Evolutionary conservation across 1,284 basidiomycete genomes (phyloP).

Genomic region (Boletus mariae): DNA sequence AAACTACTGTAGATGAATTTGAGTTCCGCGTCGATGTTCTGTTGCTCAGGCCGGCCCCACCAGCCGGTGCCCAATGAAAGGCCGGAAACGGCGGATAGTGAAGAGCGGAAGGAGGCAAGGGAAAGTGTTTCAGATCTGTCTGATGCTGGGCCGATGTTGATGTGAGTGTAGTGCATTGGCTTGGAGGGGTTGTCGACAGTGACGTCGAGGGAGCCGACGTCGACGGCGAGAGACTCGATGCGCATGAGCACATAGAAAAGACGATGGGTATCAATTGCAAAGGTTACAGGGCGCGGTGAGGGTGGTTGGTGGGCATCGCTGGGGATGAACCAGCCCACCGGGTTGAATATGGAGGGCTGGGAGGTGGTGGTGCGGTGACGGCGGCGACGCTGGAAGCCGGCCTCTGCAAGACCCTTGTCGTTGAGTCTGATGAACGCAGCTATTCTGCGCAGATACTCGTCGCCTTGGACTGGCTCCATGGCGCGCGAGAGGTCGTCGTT

Average conservation of each 20-base stretch:
- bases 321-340: slow-evolving; percentile 59
- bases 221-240: slow-evolving; percentile 73
- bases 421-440: slow-evolving; percentile 67
- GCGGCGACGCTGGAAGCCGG: slow-evolving; percentile 51
- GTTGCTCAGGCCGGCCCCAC: slow-evolving; percentile 61
- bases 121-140: slow-evolving; percentile 77
- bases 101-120: slow-evolving; percentile 74
- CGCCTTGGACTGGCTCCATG: slow-evolving; percentile 66
- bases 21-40: slow-evolving; percentile 66
- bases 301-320: slow-evolving; percentile 27
- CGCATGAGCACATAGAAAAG: slow-evolving; percentile 87
- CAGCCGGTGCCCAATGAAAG: slow-evolving; percentile 69
- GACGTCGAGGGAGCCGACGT: slow-evolving; percentile 80
- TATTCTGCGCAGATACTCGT: slow-evolving; percentile 67
- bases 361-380: slow-evolving; percentile 36
- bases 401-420: slow-evolving; percentile 67
- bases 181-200: slow-evolving; percentile 65
- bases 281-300: slow-evolving; percentile 53
- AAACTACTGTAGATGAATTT: slow-evolving; percentile 85
- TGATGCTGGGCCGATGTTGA: slow-evolving; percentile 41
- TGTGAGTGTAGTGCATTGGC: slow-evolving; percentile 69
- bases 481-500: slow-evolving; percentile 16
- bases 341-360: slow-evolving; percentile 51
- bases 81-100: slow-evolving; percentile 71
- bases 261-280: slow-evolving; percentile 76